Conservation (phyloP, 2,329 filamentous ascomycete species). For the Cytospora piceicola region DNA sequence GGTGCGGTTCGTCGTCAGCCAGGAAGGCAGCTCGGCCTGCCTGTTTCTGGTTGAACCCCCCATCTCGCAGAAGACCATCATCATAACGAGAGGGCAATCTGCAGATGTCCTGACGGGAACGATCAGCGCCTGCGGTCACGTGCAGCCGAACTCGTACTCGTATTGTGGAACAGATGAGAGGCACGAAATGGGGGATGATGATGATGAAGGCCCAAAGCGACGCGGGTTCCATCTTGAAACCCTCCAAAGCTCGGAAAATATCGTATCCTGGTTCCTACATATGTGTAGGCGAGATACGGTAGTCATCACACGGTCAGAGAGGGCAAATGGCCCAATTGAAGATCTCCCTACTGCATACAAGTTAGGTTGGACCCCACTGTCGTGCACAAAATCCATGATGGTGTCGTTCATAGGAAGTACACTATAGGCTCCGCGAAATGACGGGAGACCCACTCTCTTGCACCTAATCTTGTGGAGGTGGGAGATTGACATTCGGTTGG, state of each 20-base stretch:
- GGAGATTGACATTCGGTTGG: conserved; percentile 2
- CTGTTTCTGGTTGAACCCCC: not conserved
- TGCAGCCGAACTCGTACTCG: conserved; percentile 5
- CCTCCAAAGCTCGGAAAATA: conserved; percentile 14
- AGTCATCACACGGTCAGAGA: conserved; percentile 1
- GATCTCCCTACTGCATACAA: not conserved
- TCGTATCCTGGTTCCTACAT: conserved; percentile 18
- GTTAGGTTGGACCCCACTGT: conserved; percentile 15
- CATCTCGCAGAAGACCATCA: not conserved
- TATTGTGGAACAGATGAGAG: conserved; percentile 7
- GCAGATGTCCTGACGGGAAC: conserved; percentile 8
- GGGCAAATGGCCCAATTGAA: conserved; percentile 11
- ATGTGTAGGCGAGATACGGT: conserved; percentile 11
- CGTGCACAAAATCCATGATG: conserved; percentile 20
- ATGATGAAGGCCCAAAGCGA: conserved; percentile 7
- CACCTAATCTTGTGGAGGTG: conserved; percentile 26
- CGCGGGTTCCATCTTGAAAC: conserved; percentile 27
- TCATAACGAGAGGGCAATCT: not conserved
- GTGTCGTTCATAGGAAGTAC: conserved; percentile 21
- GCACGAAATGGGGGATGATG: conserved; percentile 9
- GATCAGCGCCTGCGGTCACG: conserved; percentile 4
- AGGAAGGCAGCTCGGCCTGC: conserved; percentile 6
- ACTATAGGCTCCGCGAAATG: conserved; percentile 18
- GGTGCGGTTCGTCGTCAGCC: conserved; percentile 11
- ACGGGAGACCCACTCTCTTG: conserved; percentile 16